Base-by-base conservation (phyloP, 768 basidiomycete genomes). In the Roridomyces roridus region DNA sequence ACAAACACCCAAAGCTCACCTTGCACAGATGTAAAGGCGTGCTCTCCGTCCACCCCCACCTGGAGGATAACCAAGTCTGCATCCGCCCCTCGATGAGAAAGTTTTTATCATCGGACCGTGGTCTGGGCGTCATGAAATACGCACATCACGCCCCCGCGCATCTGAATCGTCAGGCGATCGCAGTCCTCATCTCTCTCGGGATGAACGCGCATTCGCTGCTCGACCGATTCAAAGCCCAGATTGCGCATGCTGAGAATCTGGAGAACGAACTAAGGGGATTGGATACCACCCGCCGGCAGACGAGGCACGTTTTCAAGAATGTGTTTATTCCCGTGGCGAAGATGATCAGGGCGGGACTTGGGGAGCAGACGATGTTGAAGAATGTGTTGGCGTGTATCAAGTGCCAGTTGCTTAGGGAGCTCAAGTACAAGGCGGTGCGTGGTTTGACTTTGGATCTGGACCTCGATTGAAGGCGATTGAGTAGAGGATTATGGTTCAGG, bases 161-260 rank as follows among this genome's bases (percentile, higher is more conserved):
- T 18, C 46, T 64, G 7, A 64, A 62, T 23, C 63, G 63, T n/a
- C 63, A 64, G 41, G 63, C 63, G 15, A 64, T 64, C 51, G 44
- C 44, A 37, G 40, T 61, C 28, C 49, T 64, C 55, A 14, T 31
- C 11, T 39, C 59, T 26, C 51, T 61, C 10, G 63, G 63, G 1
- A 52, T 64, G 42, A 41, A 49, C 46, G 34, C 29, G 8, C 41
- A 41, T 26, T 40, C 43, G 24, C 51, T 64, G 0, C 35, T 61
- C 2, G 15, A 20, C 5, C 12, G 9, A 6, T 60, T 45, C 48
- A 29, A 24, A 10, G 17, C 17, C 7, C 63, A 64, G 41, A 58
- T 64, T 39, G 9, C 18, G 6, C 56, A 53, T 23, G 59, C 56
- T 2, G 29, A 60, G 35, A 50, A 50, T 9, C 37, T 64, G 1